phyloP scores from a whole-genome alignment of 768 basidiomycete species.

The Pulveroboletus sp. region DNA sequence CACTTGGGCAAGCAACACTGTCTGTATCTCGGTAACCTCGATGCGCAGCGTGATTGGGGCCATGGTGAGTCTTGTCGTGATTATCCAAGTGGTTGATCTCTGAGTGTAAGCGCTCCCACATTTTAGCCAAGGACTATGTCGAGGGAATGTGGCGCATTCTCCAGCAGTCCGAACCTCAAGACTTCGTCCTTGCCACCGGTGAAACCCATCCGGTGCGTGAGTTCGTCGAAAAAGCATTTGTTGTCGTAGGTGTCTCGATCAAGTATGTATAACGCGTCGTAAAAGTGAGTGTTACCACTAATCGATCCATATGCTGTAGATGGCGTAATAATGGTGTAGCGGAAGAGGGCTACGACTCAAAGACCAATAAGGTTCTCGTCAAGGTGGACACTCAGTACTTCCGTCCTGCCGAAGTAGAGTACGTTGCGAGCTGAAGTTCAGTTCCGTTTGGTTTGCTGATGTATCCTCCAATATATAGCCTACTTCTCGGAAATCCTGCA shows the following conservation, averaged over 20 bases:
- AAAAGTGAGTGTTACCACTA: neutral
- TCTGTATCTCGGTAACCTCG: conserved; percentile 90
- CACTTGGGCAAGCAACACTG: conserved; percentile 82
- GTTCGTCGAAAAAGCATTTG: conserved; percentile 87
- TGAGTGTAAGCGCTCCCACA: conserved; percentile 4
- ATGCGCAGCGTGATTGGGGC: conserved; percentile 96
- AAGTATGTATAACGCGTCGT: conserved; percentile 37
- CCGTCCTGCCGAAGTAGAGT: conserved; percentile 96
- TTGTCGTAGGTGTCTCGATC: conserved; percentile 59
- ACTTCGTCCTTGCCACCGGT: conserved; percentile 93
- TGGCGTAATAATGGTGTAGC: conserved; percentile 77
- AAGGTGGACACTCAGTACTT: conserved; percentile 87
- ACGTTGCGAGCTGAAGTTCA: conserved; percentile 30
- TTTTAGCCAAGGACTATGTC: conserved; percentile 77
- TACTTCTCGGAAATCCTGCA: conserved; percentile 80
- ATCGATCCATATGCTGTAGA: conserved; percentile 32
- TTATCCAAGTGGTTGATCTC: neutral
- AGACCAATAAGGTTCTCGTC: conserved; percentile 70
- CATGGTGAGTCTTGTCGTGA: conserved; percentile 56
- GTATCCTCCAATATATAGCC: conserved; percentile 35
- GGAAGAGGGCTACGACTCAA: conserved; percentile 70
- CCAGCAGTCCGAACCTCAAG: conserved; percentile 76
- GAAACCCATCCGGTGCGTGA: conserved; percentile 95
- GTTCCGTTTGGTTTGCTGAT: neutral
- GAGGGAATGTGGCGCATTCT: conserved; percentile 99